These are phyloP conservation scores for Pichia sp. DNA, from an alignment of 1,139 yeast species.

Conservation along the genomic window DNA sequence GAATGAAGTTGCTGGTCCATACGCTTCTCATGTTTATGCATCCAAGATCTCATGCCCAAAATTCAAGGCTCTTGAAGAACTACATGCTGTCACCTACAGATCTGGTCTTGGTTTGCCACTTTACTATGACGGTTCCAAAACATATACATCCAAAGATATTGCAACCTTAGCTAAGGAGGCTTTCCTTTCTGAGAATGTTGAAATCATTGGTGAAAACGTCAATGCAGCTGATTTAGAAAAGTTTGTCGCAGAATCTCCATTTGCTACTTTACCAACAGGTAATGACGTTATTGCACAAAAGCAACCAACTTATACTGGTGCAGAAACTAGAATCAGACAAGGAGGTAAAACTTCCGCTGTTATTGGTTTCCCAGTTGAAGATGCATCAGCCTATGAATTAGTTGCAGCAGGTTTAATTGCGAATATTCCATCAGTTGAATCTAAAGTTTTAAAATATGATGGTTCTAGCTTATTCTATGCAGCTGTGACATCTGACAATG, in stretches of 20 bases:
- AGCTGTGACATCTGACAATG: conserved; percentile 52
- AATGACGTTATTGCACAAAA: conserved; percentile 34
- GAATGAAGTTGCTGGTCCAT: conserved; percentile 74
- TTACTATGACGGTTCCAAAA: conserved; percentile 52
- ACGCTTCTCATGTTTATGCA: conserved; percentile 52
- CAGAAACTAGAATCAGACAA: conserved; percentile 66
- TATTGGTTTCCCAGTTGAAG: conserved; percentile 71
- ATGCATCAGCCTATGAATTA: conserved; percentile 63
- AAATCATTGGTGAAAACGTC: conserved; percentile 70
- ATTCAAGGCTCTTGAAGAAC: conserved; percentile 65
- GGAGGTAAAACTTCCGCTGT: conserved; percentile 65
- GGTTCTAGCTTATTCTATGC: conserved; percentile 81
- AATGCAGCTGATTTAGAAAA: conserved; percentile 59
- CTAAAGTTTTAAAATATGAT: conserved; percentile 57
- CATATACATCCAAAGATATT: conserved; percentile 55
- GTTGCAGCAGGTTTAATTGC: conserved; percentile 70
- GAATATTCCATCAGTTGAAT: conserved; percentile 38
- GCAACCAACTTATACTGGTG: conserved; percentile 47
- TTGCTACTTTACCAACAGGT: conserved; percentile 58
- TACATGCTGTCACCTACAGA: conserved; percentile 80
- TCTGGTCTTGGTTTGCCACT: conserved; percentile 83
- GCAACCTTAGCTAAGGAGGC: conserved; percentile 59
- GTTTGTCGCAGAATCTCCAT: conserved; percentile 61
- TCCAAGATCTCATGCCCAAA: conserved; percentile 45
- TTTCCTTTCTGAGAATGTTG: conserved; percentile 65